phyloP scores from a whole-genome alignment of 2,329 filamentous ascomycete genomes.

The Zarea fungicola region DNA sequence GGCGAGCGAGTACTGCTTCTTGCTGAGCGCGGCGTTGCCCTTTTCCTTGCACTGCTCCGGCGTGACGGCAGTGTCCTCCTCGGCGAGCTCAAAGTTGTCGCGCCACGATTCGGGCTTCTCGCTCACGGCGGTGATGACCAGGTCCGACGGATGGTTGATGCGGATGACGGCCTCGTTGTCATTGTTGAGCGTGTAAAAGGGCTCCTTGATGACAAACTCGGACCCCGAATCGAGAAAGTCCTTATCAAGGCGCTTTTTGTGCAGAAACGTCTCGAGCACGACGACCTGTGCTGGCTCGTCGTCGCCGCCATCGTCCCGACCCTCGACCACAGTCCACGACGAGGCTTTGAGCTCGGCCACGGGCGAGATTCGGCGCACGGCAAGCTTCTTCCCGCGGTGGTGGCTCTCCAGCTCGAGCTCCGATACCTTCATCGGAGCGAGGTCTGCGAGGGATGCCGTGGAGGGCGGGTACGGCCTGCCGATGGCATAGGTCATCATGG shows the following conservation, averaged over 20 bases:
- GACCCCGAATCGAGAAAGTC: slow-evolving; percentile 30
- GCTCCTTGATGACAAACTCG: slow-evolving; percentile 42
- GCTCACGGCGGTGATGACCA: slow-evolving; percentile 17
- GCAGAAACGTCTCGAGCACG: slow-evolving; percentile 27
- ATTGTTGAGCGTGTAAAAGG: slow-evolving; percentile 39
- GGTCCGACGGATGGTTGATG: slow-evolving; percentile 28
- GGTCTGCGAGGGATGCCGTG: slow-evolving; percentile 13
- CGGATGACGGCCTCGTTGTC: slow-evolving; percentile 37
- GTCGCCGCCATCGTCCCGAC: slow-evolving; percentile 23
- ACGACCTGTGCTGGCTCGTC: slow-evolving; percentile 20
- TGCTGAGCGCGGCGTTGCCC: slow-evolving; percentile 25
- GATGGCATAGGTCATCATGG: slow-evolving; percentile 24
- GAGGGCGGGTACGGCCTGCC: slow-evolving; percentile 25
- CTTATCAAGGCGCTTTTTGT: slow-evolving; percentile 27
- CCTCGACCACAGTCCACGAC: slow-evolving; percentile 29
- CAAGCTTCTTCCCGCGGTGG: slow-evolving; percentile 23
- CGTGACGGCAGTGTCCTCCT: slow-evolving; percentile 5
- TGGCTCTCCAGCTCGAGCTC: slow-evolving; percentile 27
- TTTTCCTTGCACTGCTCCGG: slow-evolving; percentile 22
- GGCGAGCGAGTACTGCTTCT: slow-evolving; percentile 18
- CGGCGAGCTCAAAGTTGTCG: not conserved
- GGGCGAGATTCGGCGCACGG: slow-evolving; percentile 23
- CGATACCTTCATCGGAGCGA: slow-evolving; percentile 21
- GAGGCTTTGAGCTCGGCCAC: slow-evolving; percentile 20
- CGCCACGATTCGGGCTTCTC: slow-evolving; percentile 19